These are phyloP conservation scores for Dioscorea dumetorum DNA, from an alignment of 106 monocot genomes.

Conservation along the genomic window DNA sequence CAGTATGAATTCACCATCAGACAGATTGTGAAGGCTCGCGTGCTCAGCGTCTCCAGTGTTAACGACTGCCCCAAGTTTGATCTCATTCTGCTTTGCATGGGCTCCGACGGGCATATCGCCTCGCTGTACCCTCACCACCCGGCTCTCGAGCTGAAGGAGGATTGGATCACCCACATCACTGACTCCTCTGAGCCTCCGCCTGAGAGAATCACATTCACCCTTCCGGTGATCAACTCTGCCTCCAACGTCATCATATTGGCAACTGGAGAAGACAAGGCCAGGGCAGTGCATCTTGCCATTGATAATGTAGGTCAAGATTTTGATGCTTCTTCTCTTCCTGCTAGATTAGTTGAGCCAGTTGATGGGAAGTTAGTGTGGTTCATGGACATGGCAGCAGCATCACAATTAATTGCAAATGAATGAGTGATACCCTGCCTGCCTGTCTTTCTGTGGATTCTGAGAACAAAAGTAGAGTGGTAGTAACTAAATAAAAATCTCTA, in stretches of 20 bases:
- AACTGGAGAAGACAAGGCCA: constrained; percentile 48
- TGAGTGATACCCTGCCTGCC: neutral
- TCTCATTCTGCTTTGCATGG: constrained; percentile 72
- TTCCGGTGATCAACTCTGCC: constrained; percentile 80
- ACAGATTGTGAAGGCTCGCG: constrained; percentile 66
- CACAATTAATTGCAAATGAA: constrained; percentile 13
- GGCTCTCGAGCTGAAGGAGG: constrained; percentile 37
- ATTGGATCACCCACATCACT: constrained; percentile 78
- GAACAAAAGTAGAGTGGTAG: too few relatives aligned
- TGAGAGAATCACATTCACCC: constrained; percentile 84
- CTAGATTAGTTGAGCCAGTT: constrained; percentile 37
- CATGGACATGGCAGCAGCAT: constrained; percentile 51
- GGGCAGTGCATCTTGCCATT: constrained; percentile 30
- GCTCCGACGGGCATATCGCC: constrained; percentile 63
- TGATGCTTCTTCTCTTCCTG: constrained; percentile 21
- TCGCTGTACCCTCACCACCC: constrained; percentile 70
- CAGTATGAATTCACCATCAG: constrained; percentile 73
- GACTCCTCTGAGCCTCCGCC: constrained; percentile 71
- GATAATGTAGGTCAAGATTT: neutral
- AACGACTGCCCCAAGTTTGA: constrained; percentile 92
- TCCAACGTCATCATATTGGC: constrained; percentile 60
- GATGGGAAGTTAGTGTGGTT: constrained; percentile 82
- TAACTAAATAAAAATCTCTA: too few relatives aligned
- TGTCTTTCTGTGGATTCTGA: too few relatives aligned
- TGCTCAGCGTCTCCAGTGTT: constrained; percentile 44